These are phyloP conservation scores for Diaporthe sp. DNA, from an alignment of 2,329 filamentous ascomycete genomes.

Conservation along the genomic window DNA sequence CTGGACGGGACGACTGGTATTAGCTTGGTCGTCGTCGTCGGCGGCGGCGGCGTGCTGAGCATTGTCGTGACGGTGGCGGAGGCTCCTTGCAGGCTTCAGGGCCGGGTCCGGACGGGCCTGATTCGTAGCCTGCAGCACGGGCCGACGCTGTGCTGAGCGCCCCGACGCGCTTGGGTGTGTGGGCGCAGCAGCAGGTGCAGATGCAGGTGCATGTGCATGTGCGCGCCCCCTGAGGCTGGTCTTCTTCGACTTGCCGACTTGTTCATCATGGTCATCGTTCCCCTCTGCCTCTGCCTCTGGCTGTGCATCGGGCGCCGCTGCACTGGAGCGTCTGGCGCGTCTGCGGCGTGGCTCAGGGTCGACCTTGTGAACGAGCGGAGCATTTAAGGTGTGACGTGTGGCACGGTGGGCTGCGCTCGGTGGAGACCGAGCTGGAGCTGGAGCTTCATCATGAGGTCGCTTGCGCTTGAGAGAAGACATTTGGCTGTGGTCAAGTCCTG, in stretches of 20 bases:
- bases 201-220: conserved; percentile 13
- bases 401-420: conserved; percentile 32
- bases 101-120: conserved; percentile 32
- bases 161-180: conserved; percentile 12
- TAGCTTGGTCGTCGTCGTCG: neutral
- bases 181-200: conserved; percentile 15
- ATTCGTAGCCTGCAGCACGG: conserved; percentile 41
- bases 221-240: neutral
- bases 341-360: conserved; percentile 49
- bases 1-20: conserved; percentile 23
- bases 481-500: neutral
- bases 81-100: conserved; percentile 33
- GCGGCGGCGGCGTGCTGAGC: neutral
- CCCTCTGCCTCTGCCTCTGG: neutral
- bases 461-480: conserved; percentile 53
- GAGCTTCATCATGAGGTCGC: conserved; percentile 44
- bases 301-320: conserved; percentile 33
- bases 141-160: conserved; percentile 35
- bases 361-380: conserved; percentile 46
- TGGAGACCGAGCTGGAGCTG: conserved; percentile 17
- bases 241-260: conserved; percentile 4
- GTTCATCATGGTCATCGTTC: neutral
- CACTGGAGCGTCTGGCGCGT: conserved; percentile 42
- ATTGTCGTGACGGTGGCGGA: conserved; percentile 27
- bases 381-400: conserved; percentile 46